Conservation (phyloP, 192 early-diverging fungal species). For the Bifiguratus adelaidae region DNA sequence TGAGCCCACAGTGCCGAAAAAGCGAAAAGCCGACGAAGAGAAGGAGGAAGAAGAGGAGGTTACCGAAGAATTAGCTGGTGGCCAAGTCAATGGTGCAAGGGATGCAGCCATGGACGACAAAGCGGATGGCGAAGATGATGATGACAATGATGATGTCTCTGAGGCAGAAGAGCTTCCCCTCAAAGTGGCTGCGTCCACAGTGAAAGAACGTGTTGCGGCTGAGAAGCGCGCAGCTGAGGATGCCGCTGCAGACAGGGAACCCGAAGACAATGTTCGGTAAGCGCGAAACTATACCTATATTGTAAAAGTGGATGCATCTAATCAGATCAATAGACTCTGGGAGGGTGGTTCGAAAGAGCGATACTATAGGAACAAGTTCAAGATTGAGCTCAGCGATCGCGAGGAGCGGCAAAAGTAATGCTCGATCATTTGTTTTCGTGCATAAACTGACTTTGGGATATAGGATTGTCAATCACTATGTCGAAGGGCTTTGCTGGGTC, state of each 20-base stretch:
- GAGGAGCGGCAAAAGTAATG: constrained; percentile 44
- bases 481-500: constrained; percentile 96
- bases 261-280: constrained; percentile 34
- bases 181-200: constrained; percentile 21
- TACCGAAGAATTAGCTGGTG: constrained; percentile 2
- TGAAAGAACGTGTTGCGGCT: constrained; percentile 19
- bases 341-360: constrained; percentile 67
- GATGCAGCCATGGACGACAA: constrained; percentile 25
- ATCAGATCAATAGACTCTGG: constrained; percentile 37
- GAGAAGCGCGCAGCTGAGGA: constrained; percentile 51
- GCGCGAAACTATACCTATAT: background rate
- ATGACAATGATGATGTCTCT: constrained; percentile 18
- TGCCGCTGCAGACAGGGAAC: constrained; percentile 45
- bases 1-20: constrained; percentile 9
- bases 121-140: constrained; percentile 19
- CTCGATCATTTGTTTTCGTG: background rate
- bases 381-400: constrained; percentile 43
- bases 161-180: constrained; percentile 24
- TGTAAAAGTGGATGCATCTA: background rate
- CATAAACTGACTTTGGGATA: background rate
- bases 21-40: constrained; percentile 35
- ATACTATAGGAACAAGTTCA: constrained; percentile 62
- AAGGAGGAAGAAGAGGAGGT: constrained; percentile 20
- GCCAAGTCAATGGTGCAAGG: constrained; percentile 1
- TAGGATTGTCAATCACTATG: constrained; percentile 66